Evolutionary conservation across 2,329 filamentous ascomycete species (phyloP), one percentile per base, ranked within the genome.

Genomic region (Graphilbum sp.): DNA sequence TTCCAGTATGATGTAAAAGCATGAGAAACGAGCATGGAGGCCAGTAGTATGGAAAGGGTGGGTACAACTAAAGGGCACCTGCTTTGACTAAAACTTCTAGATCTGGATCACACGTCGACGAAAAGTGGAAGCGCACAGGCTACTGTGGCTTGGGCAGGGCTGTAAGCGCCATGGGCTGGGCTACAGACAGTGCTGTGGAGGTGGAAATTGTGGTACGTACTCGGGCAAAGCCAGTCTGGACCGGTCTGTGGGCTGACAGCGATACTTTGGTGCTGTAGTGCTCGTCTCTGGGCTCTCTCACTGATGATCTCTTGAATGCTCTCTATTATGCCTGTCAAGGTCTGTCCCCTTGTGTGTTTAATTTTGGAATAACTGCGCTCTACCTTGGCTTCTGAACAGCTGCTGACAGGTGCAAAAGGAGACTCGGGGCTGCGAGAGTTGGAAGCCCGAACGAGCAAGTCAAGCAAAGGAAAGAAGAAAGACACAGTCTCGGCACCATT

Each of bases 221-320:
- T 17, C 16, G 13, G 23, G 5, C 20, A 17, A 35, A 32, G n/a
- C 34, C 39, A 29, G 6, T 24, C 21, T 24, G 11, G 6, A 24
- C 21, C 21, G n/a, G n/a, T n/a, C n/a, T n/a, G n/a, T n/a, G n/a
- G n/a, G n/a, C n/a, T 35, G 49, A 49, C 44, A 15, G 34, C 8
- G 5, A n/a, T n/a, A n/a, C n/a, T n/a, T n/a, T n/a, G n/a, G n/a
- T n/a, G n/a, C 34, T 8, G 4, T n/a, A 80, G 77, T 72, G 81
- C 19, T 84, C 88, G 1, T 95, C 88, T 1, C 59, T 96, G 5
- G 90, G 88, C 16, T 74, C 74, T 9, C 53, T 96, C 32, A 85
- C 75, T 38, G 63, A 70, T 32, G 67, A 72, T 7, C 74, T 92
- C 42, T 55, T 95, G 21, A 55, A 55, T 38, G 60, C 63, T 10